These are phyloP conservation scores for Curvularia lunata DNA, from an alignment of 2,329 filamentous ascomycete genomes.

Conservation along the genomic window DNA sequence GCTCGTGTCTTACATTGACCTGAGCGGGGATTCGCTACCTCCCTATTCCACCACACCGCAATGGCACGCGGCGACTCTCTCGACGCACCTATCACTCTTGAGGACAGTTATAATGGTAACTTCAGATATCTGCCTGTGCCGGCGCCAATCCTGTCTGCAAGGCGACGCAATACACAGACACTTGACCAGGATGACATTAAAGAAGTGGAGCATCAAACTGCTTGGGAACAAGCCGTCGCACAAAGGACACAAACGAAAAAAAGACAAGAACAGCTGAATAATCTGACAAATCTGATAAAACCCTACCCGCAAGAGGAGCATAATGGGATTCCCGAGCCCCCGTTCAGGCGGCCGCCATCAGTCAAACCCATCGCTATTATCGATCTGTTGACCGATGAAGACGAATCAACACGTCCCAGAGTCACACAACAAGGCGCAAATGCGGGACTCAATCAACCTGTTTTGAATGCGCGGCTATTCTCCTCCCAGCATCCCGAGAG, in stretches of 20 bases:
- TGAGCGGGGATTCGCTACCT: background rate
- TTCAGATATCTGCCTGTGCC: background rate
- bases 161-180: constrained; percentile 3
- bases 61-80: constrained; percentile 14
- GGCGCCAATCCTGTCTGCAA: background rate
- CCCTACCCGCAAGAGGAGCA: background rate
- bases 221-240: constrained; percentile 9
- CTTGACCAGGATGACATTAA: constrained; percentile 14
- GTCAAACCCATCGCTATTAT: constrained; percentile 5
- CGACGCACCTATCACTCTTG: constrained; percentile 11
- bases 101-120: constrained; percentile 1
- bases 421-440: background rate
- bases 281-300: background rate
- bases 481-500: background rate
- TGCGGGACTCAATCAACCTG: background rate
- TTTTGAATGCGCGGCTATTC: background rate
- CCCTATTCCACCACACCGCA: background rate
- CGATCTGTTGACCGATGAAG: constrained; percentile 9
- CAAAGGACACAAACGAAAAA: background rate
- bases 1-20: constrained; percentile 1
- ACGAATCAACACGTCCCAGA: background rate
- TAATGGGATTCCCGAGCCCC: background rate
- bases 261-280: background rate
- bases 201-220: constrained; percentile 11
- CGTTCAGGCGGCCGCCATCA: constrained; percentile 1